Percentiles rank a stretch among this genome's conserved stretches.
Evolutionary conservation across 768 basidiomycete genomes (phyloP).

Genomic region (Podaxis sp.): DNA sequence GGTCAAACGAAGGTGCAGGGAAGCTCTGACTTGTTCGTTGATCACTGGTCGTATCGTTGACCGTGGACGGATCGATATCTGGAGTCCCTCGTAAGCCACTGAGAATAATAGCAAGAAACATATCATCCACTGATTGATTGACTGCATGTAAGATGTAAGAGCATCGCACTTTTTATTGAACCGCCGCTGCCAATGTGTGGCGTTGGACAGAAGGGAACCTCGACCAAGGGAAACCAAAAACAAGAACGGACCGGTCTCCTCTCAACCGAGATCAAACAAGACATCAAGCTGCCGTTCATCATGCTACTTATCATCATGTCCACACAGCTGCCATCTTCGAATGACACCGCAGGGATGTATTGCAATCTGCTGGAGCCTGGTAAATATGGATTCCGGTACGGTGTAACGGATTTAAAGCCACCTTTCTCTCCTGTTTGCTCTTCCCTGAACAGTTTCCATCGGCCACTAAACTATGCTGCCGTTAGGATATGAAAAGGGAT

Average conservation of each 20-base stretch:
- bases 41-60: neutral
- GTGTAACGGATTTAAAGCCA: slow-evolving; percentile 10
- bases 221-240: neutral
- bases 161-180: neutral
- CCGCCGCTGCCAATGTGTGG: neutral
- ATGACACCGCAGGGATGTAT: neutral
- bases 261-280: slow-evolving; percentile 1
- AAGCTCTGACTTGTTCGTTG: slow-evolving; percentile 1
- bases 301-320: slow-evolving; percentile 1
- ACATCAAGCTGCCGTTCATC: neutral
- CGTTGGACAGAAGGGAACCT: neutral
- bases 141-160: neutral
- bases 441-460: slow-evolving; percentile 6
- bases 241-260: neutral
- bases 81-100: neutral
- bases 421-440: slow-evolving; percentile 7
- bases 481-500: neutral
- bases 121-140: neutral
- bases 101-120: neutral
- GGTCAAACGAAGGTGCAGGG: neutral
- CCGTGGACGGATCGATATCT: neutral
- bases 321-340: neutral
- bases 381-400: slow-evolving; percentile 4
- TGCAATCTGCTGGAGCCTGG: neutral
- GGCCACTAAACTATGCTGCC: neutral